Conservation (phyloP, 805 yeast genomes). For the Komagataella ulmi region DNA sequence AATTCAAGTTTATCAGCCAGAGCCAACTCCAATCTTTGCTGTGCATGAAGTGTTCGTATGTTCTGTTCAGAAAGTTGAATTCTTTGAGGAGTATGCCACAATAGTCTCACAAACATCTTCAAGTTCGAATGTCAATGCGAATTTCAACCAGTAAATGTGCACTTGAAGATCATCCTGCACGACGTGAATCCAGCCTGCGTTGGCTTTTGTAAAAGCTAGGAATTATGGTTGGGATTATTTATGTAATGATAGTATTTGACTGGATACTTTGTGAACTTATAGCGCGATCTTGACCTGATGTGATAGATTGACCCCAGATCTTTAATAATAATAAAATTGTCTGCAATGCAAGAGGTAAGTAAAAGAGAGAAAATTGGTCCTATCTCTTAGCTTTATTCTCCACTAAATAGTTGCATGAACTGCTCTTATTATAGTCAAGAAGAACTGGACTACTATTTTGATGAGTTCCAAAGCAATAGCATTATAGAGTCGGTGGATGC, state of each 20-base stretch:
- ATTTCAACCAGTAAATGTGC: no score
- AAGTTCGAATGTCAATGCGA: neutral
- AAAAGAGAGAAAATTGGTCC: neutral
- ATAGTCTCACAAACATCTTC: neutral
- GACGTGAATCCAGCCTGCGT: no score
- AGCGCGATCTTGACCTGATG: neutral
- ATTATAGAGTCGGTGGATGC: neutral
- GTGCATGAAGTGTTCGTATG: neutral
- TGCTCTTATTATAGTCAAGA: neutral
- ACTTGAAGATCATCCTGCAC: no score
- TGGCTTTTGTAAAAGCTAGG: no score
- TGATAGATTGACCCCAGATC: neutral
- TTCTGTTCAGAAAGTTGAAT: neutral
- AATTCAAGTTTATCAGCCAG: neutral
- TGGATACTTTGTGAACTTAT: no score
- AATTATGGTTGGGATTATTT: no score
- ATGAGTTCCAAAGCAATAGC: neutral
- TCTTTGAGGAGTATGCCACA: neutral
- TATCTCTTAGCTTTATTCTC: neutral
- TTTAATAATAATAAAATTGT: no score
- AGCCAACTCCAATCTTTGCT: neutral
- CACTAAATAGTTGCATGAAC: neutral
- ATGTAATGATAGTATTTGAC: no score
- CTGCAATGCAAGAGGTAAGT: neutral
- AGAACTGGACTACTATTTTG: neutral